These are phyloP conservation scores for Trypethelium eluteriae DNA, from an alignment of 495 filamentous ascomycete genomes.

Conservation along the genomic window DNA sequence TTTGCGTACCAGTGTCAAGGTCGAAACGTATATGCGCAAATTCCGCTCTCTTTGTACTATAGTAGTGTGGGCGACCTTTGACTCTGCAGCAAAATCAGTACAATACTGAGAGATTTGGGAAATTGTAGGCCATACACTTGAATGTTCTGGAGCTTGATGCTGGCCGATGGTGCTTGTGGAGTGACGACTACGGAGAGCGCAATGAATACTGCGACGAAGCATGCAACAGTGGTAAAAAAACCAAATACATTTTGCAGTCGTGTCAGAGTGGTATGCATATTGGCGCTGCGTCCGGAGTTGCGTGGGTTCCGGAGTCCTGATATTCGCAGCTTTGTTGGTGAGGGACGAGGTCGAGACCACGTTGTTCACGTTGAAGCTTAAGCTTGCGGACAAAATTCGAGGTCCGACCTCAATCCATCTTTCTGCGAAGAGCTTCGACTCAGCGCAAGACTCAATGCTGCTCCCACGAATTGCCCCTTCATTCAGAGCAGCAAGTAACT, in stretches of 20 bases:
- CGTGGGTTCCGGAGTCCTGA: neutral
- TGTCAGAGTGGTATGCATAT: slow-evolving; percentile 80
- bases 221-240: slow-evolving; percentile 93
- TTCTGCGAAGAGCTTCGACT: neutral
- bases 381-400: neutral
- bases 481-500: neutral
- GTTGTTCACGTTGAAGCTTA: neutral
- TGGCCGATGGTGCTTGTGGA: slow-evolving; percentile 57
- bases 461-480: neutral
- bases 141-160: slow-evolving; percentile 63
- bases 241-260: slow-evolving; percentile 89
- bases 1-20: slow-evolving; percentile 58
- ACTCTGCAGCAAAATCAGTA: slow-evolving; percentile 46
- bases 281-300: slow-evolving; percentile 22
- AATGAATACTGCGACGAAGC: slow-evolving; percentile 67
- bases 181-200: slow-evolving; percentile 69
- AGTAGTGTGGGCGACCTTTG: slow-evolving; percentile 86
- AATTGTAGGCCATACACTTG: slow-evolving; percentile 61
- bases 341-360: too few species aligned
- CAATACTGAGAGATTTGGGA: slow-evolving; percentile 1
- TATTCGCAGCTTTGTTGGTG: neutral
- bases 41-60: slow-evolving; percentile 84
- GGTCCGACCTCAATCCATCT: neutral
- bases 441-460: neutral
- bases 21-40: slow-evolving; percentile 92